Percentiles rank a stretch among this genome's conserved stretches.
These are phyloP conservation scores for Candida sanyaensis DNA, from an alignment of 1,139 yeast genomes.

Conservation along the genomic window DNA sequence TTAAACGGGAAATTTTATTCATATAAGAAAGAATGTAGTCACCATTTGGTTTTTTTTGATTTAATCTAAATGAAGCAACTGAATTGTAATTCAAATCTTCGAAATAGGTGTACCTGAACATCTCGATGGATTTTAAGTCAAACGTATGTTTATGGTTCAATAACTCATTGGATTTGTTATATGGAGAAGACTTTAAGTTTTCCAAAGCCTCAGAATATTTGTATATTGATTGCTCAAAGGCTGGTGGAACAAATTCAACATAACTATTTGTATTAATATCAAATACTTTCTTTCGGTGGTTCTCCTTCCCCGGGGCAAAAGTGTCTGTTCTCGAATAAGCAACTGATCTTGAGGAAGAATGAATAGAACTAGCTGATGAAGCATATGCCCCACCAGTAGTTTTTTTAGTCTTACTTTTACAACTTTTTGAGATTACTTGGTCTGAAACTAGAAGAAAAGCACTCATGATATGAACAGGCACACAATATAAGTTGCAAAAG, in stretches of 20 bases:
- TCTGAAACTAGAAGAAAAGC: conserved; percentile 2
- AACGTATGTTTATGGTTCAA: conserved; percentile 15
- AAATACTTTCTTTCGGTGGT: conserved; percentile 16
- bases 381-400: not conserved
- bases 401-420: not conserved
- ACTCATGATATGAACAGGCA: not conserved
- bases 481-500: not conserved
- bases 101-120: conserved; percentile 25
- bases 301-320: not conserved
- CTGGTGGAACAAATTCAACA: conserved; percentile 12
- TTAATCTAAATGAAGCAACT: conserved; percentile 6
- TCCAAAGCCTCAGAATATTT: conserved; percentile 16
- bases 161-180: conserved; percentile 14
- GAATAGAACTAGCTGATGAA: not conserved
- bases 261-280: conserved; percentile 17
- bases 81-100: conserved; percentile 17
- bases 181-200: conserved; percentile 9
- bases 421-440: not conserved
- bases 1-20: conserved; percentile 7
- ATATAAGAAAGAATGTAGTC: conserved; percentile 15
- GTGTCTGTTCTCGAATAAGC: not conserved
- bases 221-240: conserved; percentile 16
- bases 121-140: conserved; percentile 16
- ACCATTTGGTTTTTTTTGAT: conserved; percentile 1
- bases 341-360: not conserved